A percentile compares a stretch with the other conserved stretches of the same genome.
phyloP scores from a whole-genome alignment of 2,329 filamentous ascomycete genomes.

The Fusarium sp. region DNA sequence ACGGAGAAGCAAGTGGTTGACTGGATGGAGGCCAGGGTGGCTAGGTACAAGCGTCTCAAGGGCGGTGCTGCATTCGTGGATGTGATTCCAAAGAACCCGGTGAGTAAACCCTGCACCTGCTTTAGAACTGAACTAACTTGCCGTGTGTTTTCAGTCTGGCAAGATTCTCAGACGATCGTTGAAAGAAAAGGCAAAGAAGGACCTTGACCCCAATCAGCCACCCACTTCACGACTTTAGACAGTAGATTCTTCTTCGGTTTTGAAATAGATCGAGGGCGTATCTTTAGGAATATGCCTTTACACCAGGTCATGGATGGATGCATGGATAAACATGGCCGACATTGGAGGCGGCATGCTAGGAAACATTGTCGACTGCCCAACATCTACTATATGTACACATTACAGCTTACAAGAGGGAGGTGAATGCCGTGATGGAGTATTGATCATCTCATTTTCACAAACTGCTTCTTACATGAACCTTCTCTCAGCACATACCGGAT shows the following conservation, averaged over 20 bases:
- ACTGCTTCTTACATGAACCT: too few species aligned
- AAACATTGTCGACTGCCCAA: too few species aligned
- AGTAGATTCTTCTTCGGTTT: background rate
- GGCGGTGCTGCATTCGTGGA: constrained; percentile 71
- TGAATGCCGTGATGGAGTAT: too few species aligned
- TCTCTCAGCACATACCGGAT: too few species aligned
- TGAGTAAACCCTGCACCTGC: background rate
- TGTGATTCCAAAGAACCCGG: constrained; percentile 75
- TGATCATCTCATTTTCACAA: too few species aligned
- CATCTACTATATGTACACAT: too few species aligned
- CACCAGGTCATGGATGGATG: too few species aligned
- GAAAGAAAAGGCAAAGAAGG: constrained; percentile 27
- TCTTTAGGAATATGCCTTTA: too few species aligned
- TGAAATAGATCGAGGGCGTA: background rate
- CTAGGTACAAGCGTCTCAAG: constrained; percentile 72
- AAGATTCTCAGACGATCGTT: constrained; percentile 23
- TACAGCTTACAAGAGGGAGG: too few species aligned
- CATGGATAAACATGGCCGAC: too few species aligned
- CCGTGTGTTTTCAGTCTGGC: constrained; percentile 5
- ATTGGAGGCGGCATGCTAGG: too few species aligned
- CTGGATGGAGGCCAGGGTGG: constrained; percentile 72
- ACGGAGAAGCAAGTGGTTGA: constrained; percentile 61
- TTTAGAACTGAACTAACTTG: background rate
- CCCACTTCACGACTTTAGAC: constrained; percentile 5
- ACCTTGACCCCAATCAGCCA: constrained; percentile 4